phyloP scores from a whole-genome alignment of 305 asterid genomes.

The Fraxinus platypoda region DNA sequence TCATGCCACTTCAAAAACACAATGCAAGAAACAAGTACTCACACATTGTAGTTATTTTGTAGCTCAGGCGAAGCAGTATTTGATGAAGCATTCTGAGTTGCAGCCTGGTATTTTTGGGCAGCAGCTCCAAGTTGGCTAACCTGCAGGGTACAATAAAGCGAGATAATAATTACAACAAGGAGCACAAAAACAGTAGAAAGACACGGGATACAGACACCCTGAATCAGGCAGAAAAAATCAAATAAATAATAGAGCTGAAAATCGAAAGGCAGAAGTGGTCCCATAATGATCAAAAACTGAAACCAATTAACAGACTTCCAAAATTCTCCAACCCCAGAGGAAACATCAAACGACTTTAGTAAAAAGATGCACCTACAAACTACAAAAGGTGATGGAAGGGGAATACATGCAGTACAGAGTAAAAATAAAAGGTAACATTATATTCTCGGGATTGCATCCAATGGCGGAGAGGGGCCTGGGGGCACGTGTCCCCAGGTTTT shows the following conservation, averaged over 20 bases:
- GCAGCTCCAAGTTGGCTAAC: conserved; percentile 46
- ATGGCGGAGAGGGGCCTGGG: neutral
- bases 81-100: conserved; percentile 34
- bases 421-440: neutral
- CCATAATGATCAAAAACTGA: neutral
- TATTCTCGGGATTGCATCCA: neutral
- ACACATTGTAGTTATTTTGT: conserved; percentile 39
- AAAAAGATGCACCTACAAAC: neutral
- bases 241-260: neutral
- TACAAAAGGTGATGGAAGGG: neutral
- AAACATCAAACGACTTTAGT: neutral
- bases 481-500: neutral
- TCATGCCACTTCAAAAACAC: neutral
- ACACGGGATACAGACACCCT: neutral
- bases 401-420: neutral
- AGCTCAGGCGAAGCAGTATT: conserved; percentile 30
- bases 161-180: neutral
- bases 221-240: neutral
- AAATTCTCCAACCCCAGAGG: neutral
- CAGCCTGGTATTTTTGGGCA: conserved; percentile 40
- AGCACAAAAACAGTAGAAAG: neutral
- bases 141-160: conserved; percentile 19
- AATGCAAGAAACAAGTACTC: conserved; percentile 19
- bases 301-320: neutral
- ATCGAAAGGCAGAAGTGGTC: neutral